These are phyloP conservation scores for Conticribra guillardii DNA, from an alignment of 108 stramenopile species.

Conservation along the genomic window DNA sequence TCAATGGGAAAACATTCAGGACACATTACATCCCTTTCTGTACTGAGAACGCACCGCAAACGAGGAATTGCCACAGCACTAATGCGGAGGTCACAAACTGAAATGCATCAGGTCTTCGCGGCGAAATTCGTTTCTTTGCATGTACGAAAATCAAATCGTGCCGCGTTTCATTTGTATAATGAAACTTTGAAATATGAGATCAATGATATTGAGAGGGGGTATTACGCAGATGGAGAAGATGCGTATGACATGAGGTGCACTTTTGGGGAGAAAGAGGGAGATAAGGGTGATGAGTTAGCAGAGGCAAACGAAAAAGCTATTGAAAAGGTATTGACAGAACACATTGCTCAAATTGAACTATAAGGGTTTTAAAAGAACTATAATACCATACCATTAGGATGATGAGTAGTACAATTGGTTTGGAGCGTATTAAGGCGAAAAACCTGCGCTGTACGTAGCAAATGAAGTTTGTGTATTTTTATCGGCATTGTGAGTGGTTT, in stretches of 20 bases:
- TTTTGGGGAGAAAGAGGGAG: constrained; percentile 46
- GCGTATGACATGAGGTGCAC: constrained; percentile 97
- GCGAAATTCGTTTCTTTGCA: constrained; percentile 97
- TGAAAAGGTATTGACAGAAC: constrained; percentile 3
- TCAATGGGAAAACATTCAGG: constrained; percentile 75
- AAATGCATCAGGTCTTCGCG: constrained; percentile 94
- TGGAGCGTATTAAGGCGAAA: too few relatives aligned
- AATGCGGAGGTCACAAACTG: constrained; percentile 86
- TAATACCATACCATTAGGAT: too few relatives aligned
- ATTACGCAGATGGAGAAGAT: constrained; percentile 99
- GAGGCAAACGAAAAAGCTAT: background rate
- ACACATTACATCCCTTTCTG: constrained; percentile 98
- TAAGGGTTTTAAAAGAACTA: too few relatives aligned
- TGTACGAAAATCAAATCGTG: constrained; percentile 96
- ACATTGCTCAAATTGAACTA: too few relatives aligned
- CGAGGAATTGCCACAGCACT: constrained; percentile 93
- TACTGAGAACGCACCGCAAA: constrained; percentile 94
- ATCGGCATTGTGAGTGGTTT: too few relatives aligned
- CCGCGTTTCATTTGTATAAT: constrained; percentile 97
- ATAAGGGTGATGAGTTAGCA: background rate
- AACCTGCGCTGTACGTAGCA: too few relatives aligned
- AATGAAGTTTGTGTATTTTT: too few relatives aligned
- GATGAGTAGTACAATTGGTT: too few relatives aligned
- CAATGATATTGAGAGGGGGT: constrained; percentile 96
- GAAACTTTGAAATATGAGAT: constrained; percentile 94